phyloP scores from a whole-genome alignment of 116 monocot species.

The Cymodocea nodosa region DNA sequence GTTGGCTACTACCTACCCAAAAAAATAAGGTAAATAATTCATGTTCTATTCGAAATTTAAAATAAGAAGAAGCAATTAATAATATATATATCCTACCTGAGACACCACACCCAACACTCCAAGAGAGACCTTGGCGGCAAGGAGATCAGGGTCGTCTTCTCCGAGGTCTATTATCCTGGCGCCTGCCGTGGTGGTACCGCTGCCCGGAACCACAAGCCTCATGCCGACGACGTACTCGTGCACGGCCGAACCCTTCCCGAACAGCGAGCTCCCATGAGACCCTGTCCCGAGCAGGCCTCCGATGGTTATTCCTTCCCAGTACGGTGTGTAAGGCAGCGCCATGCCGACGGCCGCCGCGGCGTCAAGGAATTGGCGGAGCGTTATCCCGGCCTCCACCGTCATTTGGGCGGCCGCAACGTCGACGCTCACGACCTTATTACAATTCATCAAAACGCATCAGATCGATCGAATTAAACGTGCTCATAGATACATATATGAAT shows the following conservation, averaged over 20 bases:
- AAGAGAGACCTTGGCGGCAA: conserved; percentile 21
- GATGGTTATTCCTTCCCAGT: conserved; percentile 18
- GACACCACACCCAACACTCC: conserved; percentile 17
- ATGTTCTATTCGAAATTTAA: not conserved
- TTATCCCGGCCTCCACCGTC: conserved; percentile 16
- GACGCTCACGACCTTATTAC: conserved; percentile 5
- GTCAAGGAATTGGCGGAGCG: conserved; percentile 8
- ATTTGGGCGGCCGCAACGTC: conserved; percentile 6
- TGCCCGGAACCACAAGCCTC: conserved; percentile 20
- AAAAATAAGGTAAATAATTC: not conserved
- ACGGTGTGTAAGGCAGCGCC: conserved; percentile 17
- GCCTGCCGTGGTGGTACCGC: not conserved
- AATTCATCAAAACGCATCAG: not conserved
- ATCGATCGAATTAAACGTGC: not conserved
- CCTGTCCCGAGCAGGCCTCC: conserved; percentile 18
- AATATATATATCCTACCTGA: conserved; percentile 4
- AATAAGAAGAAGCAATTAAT: no score
- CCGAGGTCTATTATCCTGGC: conserved; percentile 13
- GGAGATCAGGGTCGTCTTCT: conserved; percentile 13
- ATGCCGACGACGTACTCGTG: conserved; percentile 20
- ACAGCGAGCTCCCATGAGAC: conserved; percentile 22
- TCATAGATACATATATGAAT: not conserved
- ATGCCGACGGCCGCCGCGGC: conserved; percentile 12
- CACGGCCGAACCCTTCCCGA: conserved; percentile 22
- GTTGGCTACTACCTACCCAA: no score